Evolutionary conservation across 495 filamentous ascomycete species (phyloP).

Genomic region (Delitschia confertaspora): DNA sequence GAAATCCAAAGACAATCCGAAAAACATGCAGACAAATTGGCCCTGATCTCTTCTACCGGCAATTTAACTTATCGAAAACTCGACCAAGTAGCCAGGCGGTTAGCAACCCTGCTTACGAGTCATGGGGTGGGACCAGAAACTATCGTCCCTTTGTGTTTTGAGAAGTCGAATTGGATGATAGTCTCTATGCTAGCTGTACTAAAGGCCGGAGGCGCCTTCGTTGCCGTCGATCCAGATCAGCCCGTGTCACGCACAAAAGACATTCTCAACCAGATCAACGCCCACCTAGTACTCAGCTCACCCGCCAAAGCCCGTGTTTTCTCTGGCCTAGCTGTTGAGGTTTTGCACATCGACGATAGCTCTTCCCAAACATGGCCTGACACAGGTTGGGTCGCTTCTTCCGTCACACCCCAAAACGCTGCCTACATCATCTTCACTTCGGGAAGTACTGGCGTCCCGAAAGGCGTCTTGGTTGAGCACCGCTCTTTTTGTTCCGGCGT

Average conservation of each 20-base stretch:
- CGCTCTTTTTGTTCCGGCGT: conserved; percentile 1
- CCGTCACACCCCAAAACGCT: conserved; percentile 10
- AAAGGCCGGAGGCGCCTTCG: conserved; percentile 32
- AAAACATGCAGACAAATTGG: conserved; percentile 9
- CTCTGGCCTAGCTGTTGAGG: conserved; percentile 8
- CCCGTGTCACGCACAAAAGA: conserved; percentile 16
- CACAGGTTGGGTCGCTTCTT: neutral
- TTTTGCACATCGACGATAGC: conserved; percentile 2
- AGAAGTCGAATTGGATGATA: conserved; percentile 40
- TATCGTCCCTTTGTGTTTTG: conserved; percentile 46
- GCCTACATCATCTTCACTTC: conserved; percentile 29
- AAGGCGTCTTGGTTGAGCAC: conserved; percentile 27
- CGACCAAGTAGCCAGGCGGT: conserved; percentile 9
- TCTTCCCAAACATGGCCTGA: conserved; percentile 1
- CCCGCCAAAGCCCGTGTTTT: conserved; percentile 7
- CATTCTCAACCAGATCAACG: conserved; percentile 11
- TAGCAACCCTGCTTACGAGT: conserved; percentile 13
- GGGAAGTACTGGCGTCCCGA: conserved; percentile 26
- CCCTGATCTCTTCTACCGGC: conserved; percentile 17
- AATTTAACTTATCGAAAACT: conserved; percentile 21
- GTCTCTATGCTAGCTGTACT: conserved; percentile 37
- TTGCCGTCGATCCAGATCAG: conserved; percentile 26
- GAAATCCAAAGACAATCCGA: conserved; percentile 12
- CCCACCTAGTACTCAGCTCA: conserved; percentile 13
- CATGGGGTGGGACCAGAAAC: conserved; percentile 42